Conservation (phyloP, 2,329 filamentous ascomycete species). For the Trichoderma cornu-damae region DNA sequence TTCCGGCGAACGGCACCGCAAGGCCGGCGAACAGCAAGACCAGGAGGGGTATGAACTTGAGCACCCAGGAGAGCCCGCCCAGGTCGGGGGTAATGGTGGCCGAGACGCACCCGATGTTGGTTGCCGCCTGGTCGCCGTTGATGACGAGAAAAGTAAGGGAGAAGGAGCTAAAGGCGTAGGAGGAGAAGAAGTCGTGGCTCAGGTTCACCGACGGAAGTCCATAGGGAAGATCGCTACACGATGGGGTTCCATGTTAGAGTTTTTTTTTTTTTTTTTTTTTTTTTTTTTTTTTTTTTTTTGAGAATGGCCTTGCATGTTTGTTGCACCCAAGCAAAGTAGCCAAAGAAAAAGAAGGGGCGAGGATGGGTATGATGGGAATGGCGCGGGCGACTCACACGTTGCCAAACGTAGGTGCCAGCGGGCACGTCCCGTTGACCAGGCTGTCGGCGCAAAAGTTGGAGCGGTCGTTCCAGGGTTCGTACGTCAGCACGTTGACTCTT, state of each 20-base stretch:
- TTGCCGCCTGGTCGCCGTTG: constrained; percentile 61
- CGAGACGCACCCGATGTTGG: constrained; percentile 72
- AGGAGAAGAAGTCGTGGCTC: constrained; percentile 68
- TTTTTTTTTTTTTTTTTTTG: too few relatives aligned
- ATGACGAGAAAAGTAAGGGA: constrained; percentile 66
- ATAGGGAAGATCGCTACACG: constrained; percentile 34
- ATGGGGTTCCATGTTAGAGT: background rate
- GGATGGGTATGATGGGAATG: background rate
- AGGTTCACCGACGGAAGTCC: constrained; percentile 68
- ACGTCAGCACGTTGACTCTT: constrained; percentile 69
- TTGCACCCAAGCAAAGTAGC: background rate
- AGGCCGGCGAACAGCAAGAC: constrained; percentile 75
- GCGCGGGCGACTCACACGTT: constrained; percentile 33
- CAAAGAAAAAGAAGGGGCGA: too few relatives aligned
- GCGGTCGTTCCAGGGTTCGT: constrained; percentile 57
- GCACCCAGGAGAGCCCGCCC: constrained; percentile 61
- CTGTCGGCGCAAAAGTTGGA: constrained; percentile 61
- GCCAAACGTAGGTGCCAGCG: constrained; percentile 66
- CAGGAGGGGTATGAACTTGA: constrained; percentile 71
- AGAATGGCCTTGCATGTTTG: too few relatives aligned
- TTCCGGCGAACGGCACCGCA: constrained; percentile 76
- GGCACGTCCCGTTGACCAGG: constrained; percentile 61
- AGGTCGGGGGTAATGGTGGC: constrained; percentile 80
- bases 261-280: too few relatives aligned
- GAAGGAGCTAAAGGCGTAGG: constrained; percentile 82